A percentile compares a stretch with the other conserved stretches of the same genome.
phyloP scores from a whole-genome alignment of 345 rosid species.

The Hibiscus mutabilis region DNA sequence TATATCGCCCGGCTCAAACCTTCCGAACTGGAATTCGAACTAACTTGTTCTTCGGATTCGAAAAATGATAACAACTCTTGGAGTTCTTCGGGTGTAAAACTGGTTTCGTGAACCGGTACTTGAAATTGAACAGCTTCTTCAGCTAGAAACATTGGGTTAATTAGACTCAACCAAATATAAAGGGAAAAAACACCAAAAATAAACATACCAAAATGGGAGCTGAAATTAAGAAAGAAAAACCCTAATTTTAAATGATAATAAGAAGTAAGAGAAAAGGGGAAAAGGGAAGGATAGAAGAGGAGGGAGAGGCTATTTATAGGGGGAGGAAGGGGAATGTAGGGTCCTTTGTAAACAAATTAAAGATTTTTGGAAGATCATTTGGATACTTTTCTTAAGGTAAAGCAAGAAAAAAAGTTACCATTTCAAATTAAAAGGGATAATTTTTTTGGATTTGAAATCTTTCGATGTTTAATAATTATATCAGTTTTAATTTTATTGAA shows the following conservation, averaged over 20 bases:
- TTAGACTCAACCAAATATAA: background rate
- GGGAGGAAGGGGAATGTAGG: constrained; percentile 12
- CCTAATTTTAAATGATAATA: background rate
- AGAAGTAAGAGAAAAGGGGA: constrained; percentile 32
- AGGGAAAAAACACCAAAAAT: background rate
- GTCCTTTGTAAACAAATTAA: constrained; percentile 15
- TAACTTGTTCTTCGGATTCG: constrained; percentile 21
- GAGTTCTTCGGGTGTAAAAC: constrained; percentile 32
- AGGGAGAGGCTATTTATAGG: constrained; percentile 43
- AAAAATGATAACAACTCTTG: constrained; percentile 42
- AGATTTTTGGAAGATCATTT: constrained; percentile 9
- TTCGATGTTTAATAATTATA: background rate
- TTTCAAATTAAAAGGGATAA: background rate
- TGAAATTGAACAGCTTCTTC: constrained; percentile 26
- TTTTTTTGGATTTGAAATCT: no score
- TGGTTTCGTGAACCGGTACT: constrained; percentile 31
- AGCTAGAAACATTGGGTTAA: constrained; percentile 26
- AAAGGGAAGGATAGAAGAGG: constrained; percentile 40
- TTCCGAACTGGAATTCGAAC: constrained; percentile 38
- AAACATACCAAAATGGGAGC: background rate
- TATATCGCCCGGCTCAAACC: constrained; percentile 31
- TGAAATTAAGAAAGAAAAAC: background rate
- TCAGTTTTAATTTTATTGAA: no score
- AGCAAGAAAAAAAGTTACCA: background rate
- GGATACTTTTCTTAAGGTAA: constrained; percentile 2